phyloP scores from a whole-genome alignment of 768 basidiomycete genomes.

The Phanerochaete sordida region DNA sequence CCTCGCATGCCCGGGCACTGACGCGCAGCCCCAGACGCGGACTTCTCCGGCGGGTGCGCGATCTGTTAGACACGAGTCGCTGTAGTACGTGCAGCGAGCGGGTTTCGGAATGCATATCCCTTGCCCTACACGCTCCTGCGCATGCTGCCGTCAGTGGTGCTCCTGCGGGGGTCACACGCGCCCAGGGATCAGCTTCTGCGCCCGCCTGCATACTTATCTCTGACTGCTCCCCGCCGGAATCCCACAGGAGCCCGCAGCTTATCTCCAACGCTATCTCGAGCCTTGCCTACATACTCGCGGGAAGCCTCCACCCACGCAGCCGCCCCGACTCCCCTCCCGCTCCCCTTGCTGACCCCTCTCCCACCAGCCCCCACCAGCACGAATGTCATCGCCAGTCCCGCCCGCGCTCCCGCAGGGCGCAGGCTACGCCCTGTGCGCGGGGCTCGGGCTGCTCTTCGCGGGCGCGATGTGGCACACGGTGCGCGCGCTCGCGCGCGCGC shows the following conservation, averaged over 20 bases:
- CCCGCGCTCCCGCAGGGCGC: slow-evolving; percentile 7
- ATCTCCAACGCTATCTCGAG: not conserved
- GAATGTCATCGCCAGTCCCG: not conserved
- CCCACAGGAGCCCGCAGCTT: not conserved
- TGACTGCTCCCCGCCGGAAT: not conserved
- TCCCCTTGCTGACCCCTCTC: too few species aligned
- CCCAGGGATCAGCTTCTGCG: not conserved
- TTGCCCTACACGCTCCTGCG: not conserved
- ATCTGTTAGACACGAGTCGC: not conserved
- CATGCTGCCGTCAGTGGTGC: not conserved
- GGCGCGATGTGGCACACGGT: slow-evolving; percentile 10
- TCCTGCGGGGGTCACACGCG: not conserved
- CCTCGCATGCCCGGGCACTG: not conserved
- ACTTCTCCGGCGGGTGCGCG: not conserved
- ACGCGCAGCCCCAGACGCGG: not conserved
- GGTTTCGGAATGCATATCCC: too few species aligned
- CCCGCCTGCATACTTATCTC: not conserved
- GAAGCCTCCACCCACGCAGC: too few species aligned
- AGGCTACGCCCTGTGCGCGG: slow-evolving; percentile 10
- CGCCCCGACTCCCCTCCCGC: too few species aligned
- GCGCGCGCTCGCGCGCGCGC: slow-evolving; percentile 3
- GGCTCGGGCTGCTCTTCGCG: slow-evolving; percentile 10
- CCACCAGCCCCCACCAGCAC: not conserved
- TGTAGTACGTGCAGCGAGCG: not conserved
- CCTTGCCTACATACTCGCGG: too few species aligned